Evolutionary conservation across 768 basidiomycete genomes (phyloP), one percentile per base, ranked within the genome.

Genomic region (Phaeolepiota aurea): DNA sequence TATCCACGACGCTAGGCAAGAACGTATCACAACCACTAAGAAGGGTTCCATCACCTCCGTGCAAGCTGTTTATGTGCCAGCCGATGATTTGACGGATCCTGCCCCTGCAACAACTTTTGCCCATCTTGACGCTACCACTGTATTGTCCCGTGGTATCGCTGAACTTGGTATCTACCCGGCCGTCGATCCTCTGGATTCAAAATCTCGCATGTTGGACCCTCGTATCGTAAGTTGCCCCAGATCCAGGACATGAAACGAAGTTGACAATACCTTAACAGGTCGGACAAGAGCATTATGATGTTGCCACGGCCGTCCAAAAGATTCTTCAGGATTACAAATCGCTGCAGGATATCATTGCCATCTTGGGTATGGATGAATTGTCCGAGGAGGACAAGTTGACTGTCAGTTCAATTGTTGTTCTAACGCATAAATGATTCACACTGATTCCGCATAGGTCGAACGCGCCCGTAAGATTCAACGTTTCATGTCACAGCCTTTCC

Each of bases 401-500:
- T 50, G 91, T 90, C 68, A 62, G 77, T 71, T 46, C 44, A 9
- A 9, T 18, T 35, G 16, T 9, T 35, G 9, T 35, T 9, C 34
- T 35, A 9, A 11, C 16, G 10, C 34, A 18, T 18, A 35, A 35
- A 9, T 16, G 9, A 9, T 16, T 35, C 34, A 35, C 16, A 11
- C 16, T 10, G 16, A 35, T 32, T 5, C n/a, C n/a, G n/a, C n/a
- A n/a, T 44, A 86, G 83, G 92, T 96, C 70, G 88, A 93, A 71
- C 91, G 92, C 66, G 93, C 91, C 48, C 89, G 92, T 65, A 96
- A 96, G 75, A 92, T 97, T 58, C 91, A 90, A 64, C 87, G 91
- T 74, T 97, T 98, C 88, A 98, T 99, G 96, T 97, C 92, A 52
- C 93, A 99, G 71, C 96, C 96, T 48, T 99, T 99, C 91, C 87